Evolutionary conservation across 1,284 basidiomycete genomes (phyloP).

Genomic region (Pseudomicrostroma phylloplanum): DNA sequence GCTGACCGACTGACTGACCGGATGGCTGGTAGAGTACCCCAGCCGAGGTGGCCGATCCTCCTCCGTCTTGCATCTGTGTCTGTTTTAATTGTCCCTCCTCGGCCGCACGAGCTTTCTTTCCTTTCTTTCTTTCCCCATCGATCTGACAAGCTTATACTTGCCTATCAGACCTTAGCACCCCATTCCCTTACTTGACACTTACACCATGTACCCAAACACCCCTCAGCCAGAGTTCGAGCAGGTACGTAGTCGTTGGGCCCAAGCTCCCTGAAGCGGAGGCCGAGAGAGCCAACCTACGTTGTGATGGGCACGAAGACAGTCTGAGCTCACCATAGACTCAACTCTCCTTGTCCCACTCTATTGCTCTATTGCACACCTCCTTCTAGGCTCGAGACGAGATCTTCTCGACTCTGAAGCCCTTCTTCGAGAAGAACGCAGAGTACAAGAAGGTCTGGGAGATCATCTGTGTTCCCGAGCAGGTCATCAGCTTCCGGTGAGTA

Average conservation of each 20-base stretch:
- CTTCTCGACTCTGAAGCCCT: slow-evolving; percentile 61
- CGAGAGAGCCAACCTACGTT: neutral
- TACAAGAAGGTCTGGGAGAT: slow-evolving; percentile 68
- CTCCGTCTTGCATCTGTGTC: too few species aligned
- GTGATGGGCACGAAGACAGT: slow-evolving; percentile 11
- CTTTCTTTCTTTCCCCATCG: too few species aligned
- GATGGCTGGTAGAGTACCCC: too few species aligned
- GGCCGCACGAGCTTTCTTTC: too few species aligned
- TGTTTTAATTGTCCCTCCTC: too few species aligned
- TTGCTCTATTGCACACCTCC: slow-evolving; percentile 7
- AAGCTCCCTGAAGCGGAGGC: neutral
- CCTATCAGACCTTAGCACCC: slow-evolving; percentile 13
- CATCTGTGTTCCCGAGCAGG: slow-evolving; percentile 67
- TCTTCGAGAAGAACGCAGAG: slow-evolving; percentile 65
- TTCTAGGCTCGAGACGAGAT: slow-evolving; percentile 64
- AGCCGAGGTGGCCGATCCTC: too few species aligned
- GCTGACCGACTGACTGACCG: too few species aligned
- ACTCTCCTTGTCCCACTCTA: slow-evolving; percentile 1
- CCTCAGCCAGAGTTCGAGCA: slow-evolving; percentile 60
- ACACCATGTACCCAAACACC: slow-evolving; percentile 40
- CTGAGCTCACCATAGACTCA: neutral
- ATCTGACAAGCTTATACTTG: neutral
- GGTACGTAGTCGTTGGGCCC: slow-evolving; percentile 21
- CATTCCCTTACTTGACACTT: too few species aligned
- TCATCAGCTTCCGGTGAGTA: slow-evolving; percentile 61